Base-by-base conservation (phyloP, 2,329 filamentous ascomycete species). In the Helotiales sp. region DNA sequence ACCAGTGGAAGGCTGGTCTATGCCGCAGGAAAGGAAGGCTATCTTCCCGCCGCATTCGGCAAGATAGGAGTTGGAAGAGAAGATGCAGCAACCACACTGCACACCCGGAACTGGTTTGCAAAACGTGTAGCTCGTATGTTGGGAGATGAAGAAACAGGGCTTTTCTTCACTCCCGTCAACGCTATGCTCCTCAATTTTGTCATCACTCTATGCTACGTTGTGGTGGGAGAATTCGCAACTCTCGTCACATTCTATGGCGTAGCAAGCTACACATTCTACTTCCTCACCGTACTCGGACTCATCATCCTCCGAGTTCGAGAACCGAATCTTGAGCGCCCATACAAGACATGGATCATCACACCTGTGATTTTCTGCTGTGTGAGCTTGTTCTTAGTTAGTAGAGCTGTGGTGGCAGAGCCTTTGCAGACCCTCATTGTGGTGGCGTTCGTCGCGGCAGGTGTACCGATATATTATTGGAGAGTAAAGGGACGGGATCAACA, bases 331-430 rank as follows among this genome's bases (percentile, higher is more conserved):
- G 92, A 97, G 72, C 79, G 95, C 25, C 93, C 95, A 0, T 99
- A 99, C 75, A 88, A 86, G 72, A 96, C 93, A 2, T 99, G 93
- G 95, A 96, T 99, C 69, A 89, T 88, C 0, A 99, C 95, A 2
- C 95, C 95, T 10, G 93, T 99, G 64, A 93, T 97, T 56, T 99
- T 99, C 73, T 99, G 95, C 81, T 99, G 95, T 70, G 95, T 99
- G 36, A 96, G 91, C 71, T 74, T 99, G 63, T 99, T 99, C 71
- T 74, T 99, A 63, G 82, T 99, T 40, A 93, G 87, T 69, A 81
- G 95, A 51, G 92, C 93, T 3, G 86, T 98, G 13, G 95, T 99
- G 70, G 89, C 92, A 13, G 88, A 96, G 74, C 95, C 95, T 4
- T 67, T 96, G 52, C 93, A 99, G 79, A 96, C 93, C 0, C 72